These are phyloP conservation scores for Lanzia echinophila DNA, from an alignment of 2,329 filamentous ascomycete genomes.

Conservation along the genomic window DNA sequence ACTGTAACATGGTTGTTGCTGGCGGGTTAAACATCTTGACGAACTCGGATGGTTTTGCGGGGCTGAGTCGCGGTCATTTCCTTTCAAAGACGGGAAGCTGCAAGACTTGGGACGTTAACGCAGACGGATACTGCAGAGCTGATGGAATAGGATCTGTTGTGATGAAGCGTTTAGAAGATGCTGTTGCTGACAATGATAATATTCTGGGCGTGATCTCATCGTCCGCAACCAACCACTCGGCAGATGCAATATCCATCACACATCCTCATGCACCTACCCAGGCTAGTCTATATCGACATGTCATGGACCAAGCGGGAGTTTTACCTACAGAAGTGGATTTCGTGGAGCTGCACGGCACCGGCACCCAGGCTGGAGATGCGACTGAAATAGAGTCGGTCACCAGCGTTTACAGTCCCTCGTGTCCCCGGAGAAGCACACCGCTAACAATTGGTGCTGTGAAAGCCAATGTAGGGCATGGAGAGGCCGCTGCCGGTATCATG, in stretches of 20 bases:
- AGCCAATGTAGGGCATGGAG: constrained; percentile 5
- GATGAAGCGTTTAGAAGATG: constrained; percentile 37
- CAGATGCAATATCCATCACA: neutral
- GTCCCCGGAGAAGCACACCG: neutral
- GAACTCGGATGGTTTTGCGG: constrained; percentile 13
- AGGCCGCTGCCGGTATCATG: constrained; percentile 17
- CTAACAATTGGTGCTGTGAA: neutral
- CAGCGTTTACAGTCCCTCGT: neutral
- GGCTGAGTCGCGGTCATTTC: constrained; percentile 37
- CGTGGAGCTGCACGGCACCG: constrained; percentile 3
- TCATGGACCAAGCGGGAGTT: neutral
- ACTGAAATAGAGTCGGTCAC: constrained; percentile 1
- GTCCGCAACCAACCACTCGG: constrained; percentile 43
- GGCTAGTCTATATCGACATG: neutral
- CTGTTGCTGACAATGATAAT: constrained; percentile 47
- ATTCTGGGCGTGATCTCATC: constrained; percentile 46
- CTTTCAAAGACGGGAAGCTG: constrained; percentile 22
- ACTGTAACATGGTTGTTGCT: constrained; percentile 38
- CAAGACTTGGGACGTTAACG: constrained; percentile 33
- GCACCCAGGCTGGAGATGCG: constrained; percentile 6
- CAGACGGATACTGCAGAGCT: constrained; percentile 11
- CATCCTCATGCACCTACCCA: constrained; percentile 3
- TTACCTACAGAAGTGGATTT: neutral
- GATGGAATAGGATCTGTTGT: constrained; percentile 45
- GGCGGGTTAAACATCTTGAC: constrained; percentile 31